Evolutionary conservation across 2,329 filamentous ascomycete genomes (phyloP).

Genomic region (Penicillium olsonii): DNA sequence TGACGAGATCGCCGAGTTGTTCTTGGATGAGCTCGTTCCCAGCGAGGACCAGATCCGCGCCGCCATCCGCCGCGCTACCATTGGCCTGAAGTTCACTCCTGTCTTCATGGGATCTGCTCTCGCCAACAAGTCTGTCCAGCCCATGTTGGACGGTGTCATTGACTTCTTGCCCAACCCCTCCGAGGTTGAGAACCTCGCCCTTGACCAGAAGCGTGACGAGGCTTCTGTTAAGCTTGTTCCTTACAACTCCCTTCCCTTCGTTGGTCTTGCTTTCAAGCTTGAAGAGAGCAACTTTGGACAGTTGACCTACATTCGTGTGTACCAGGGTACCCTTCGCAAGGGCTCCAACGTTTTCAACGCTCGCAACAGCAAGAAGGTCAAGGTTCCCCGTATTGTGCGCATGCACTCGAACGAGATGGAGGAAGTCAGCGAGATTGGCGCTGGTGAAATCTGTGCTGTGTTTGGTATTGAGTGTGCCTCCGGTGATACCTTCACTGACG

Average conservation of each 20-base stretch:
- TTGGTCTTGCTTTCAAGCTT: constrained; percentile 95
- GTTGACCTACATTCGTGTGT: constrained; percentile 96
- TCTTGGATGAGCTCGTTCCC: constrained; percentile 82
- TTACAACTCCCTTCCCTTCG: constrained; percentile 91
- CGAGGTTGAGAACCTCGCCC: constrained; percentile 83
- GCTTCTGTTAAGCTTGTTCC: constrained; percentile 82
- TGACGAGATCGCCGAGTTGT: constrained; percentile 94
- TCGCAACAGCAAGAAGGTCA: constrained; percentile 90
- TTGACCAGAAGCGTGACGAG: constrained; percentile 80
- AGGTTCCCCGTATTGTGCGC: constrained; percentile 93
- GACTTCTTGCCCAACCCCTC: constrained; percentile 93
- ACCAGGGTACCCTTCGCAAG: constrained; percentile 89
- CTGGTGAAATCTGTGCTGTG: constrained; percentile 96
- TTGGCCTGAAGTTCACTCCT: constrained; percentile 83
- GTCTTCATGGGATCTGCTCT: constrained; percentile 96
- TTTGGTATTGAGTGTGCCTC: constrained; percentile 98
- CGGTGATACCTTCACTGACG: constrained; percentile 97
- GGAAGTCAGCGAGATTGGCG: constrained; percentile 86
- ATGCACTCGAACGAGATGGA: constrained; percentile 99
- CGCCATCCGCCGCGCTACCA: constrained; percentile 89
- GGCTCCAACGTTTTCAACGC: constrained; percentile 91
- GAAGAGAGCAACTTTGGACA: constrained; percentile 99
- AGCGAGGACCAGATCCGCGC: constrained; percentile 82
- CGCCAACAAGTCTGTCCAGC: constrained; percentile 91
- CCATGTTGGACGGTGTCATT: constrained; percentile 94